Percentiles rank a stretch among this genome's conserved stretches.
Evolutionary conservation across 306 rosid genomes (phyloP).

Genomic region (Leucaena leucocephala): DNA sequence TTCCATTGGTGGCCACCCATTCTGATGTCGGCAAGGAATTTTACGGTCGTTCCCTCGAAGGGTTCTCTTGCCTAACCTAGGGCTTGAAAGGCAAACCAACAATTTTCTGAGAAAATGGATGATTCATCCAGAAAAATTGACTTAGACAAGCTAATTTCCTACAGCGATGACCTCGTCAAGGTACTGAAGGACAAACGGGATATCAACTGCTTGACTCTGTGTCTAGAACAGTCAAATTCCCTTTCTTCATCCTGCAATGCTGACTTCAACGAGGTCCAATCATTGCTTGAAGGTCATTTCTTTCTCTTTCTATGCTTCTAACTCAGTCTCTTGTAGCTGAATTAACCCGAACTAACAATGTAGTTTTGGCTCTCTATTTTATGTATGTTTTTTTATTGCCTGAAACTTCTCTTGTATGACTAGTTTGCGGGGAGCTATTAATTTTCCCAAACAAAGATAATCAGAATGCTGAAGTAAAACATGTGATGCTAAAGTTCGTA

Average conservation of each 20-base stretch:
- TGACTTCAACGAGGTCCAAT: constrained; percentile 49
- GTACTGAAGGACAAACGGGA: constrained; percentile 56
- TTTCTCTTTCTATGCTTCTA: not conserved
- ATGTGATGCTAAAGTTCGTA: not conserved
- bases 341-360: not conserved
- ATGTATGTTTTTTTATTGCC: not conserved
- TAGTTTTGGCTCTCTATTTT: not conserved
- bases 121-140: constrained; percentile 49
- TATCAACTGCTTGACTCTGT: constrained; percentile 44
- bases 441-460: not conserved
- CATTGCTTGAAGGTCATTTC: constrained; percentile 58
- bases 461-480: not conserved
- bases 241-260: constrained; percentile 58
- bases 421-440: not conserved
- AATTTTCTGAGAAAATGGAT: constrained; percentile 44
- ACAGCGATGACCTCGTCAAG: constrained; percentile 58
- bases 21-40: not conserved
- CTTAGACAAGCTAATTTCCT: constrained; percentile 49
- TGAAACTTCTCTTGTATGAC: not conserved
- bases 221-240: constrained; percentile 42
- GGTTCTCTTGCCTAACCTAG: not conserved
- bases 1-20: not conserved
- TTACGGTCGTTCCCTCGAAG: not conserved
- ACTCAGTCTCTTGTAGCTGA: not conserved
- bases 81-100: not conserved